Base-by-base conservation (phyloP, 2,329 filamentous ascomycete genomes). In the Aspergillus versicolor region DNA sequence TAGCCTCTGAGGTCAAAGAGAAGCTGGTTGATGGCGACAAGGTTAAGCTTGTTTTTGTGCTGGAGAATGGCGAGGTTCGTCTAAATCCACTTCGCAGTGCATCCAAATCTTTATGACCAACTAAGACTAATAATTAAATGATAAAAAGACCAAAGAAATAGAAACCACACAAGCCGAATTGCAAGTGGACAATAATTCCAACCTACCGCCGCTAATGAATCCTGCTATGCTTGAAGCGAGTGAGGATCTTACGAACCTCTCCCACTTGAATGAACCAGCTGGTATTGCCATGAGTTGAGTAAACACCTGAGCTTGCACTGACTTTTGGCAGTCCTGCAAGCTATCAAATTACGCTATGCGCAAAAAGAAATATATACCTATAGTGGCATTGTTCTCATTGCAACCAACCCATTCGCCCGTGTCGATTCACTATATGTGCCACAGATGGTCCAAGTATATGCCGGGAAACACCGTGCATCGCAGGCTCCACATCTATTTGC, bases 331-430 rank as follows among this genome's bases (percentile, higher is more conserved):
- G 95, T 99, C 60, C 81, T 99, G 63, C 94, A 99, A 82, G 94
- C 94, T 55, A 99, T 99, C 76, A 92, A 92, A 73, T 84, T 99
- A 72, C 91, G 94, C 75, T 99, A 99, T 79, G 84, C 90, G 62
- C 94, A 99, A 76, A 97, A 97, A 79, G 94, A 99, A 76, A 99
- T 99, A 70, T 99, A 99, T 82, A 99, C 94, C 71, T 99, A 99
- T 81, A 96, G 91, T 74, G 94, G 94, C 73, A 97, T 99, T 71
- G 94, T 99, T 64, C 83, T 99, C 67, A 99, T 99, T 79, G 94
- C 94, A 62, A 96, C 94, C 62, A 99, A 99, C 78, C 94, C 94
- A 21, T 99, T 99, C 71, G 94, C 95, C 53, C 86, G 94, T 64
- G 92, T 99, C 65, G 94, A 99, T 75, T 99, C 94, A 42, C 86